Conservation (phyloP, 352 stramenopile genomes). For the Pythium scleroteichum region DNA sequence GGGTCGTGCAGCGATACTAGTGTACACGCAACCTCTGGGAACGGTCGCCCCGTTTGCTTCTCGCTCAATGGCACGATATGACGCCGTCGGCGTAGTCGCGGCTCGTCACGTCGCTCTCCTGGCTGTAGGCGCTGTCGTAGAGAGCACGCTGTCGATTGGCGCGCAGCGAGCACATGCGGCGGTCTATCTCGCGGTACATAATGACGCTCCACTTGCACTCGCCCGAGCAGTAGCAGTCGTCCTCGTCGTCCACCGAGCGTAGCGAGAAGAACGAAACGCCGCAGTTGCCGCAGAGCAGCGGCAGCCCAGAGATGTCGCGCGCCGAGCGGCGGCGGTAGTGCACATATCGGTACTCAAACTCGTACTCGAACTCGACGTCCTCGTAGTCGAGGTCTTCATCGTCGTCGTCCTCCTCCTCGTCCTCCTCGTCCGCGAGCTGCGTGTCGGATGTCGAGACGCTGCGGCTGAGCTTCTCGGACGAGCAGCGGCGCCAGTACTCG, state of each 20-base stretch:
- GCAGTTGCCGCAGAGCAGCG: slow-evolving; percentile 81
- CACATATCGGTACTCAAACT: slow-evolving; percentile 22
- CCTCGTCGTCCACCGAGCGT: slow-evolving; percentile 56
- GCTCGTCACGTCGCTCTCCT: slow-evolving; percentile 7
- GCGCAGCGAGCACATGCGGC: slow-evolving; percentile 56
- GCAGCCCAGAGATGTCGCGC: slow-evolving; percentile 58
- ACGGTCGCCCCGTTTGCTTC: not conserved
- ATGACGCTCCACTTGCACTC: slow-evolving; percentile 91
- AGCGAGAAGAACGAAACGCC: slow-evolving; percentile 83
- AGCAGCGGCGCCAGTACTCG: slow-evolving; percentile 29
- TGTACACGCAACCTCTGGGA: not conserved
- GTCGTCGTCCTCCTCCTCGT: slow-evolving; percentile 12
- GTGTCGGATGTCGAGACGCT: slow-evolving; percentile 21
- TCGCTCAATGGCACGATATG: slow-evolving; percentile 36
- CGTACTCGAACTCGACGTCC: slow-evolving; percentile 1
- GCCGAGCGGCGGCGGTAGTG: slow-evolving; percentile 18
- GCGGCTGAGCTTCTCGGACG: slow-evolving; percentile 9
- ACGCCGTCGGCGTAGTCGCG: slow-evolving; percentile 34
- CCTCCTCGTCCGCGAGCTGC: slow-evolving; percentile 14
- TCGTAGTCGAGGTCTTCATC: slow-evolving; percentile 11
- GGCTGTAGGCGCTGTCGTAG: not conserved
- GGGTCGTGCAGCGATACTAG: slow-evolving; percentile 1
- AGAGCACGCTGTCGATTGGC: slow-evolving; percentile 1
- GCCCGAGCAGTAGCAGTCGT: slow-evolving; percentile 83
- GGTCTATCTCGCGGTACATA: slow-evolving; percentile 83